These are phyloP conservation scores for Penicillium alfredii DNA, from an alignment of 495 filamentous ascomycete genomes.

Conservation along the genomic window DNA sequence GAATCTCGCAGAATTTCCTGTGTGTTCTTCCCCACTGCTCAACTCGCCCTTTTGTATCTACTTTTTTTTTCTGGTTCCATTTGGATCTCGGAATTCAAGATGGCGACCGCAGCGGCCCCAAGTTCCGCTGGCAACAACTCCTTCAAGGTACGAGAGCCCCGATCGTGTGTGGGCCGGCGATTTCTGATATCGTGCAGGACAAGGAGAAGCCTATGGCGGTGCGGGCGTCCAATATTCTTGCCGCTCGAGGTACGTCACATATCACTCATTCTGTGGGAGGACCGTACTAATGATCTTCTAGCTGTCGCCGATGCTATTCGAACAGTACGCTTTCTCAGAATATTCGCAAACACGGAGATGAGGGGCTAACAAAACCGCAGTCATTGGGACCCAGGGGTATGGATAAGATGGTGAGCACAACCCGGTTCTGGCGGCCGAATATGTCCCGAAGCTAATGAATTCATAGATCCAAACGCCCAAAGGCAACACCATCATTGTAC, in stretches of 20 bases:
- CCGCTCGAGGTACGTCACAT: constrained; percentile 71
- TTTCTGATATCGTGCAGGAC: constrained; percentile 60
- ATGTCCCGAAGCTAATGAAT: constrained; percentile 19
- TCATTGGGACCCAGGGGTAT: constrained; percentile 72
- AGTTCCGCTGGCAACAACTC: constrained; percentile 59
- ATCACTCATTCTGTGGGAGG: neutral
- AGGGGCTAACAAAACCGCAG: constrained; percentile 44
- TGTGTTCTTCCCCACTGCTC: constrained; percentile 28
- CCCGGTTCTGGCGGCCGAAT: neutral
- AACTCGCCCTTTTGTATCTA: constrained; percentile 20
- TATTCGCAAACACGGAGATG: constrained; percentile 23
- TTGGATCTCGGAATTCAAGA: constrained; percentile 40
- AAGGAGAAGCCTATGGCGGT: constrained; percentile 99
- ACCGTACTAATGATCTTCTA: constrained; percentile 30
- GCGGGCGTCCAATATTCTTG: constrained; percentile 89
- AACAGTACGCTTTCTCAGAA: constrained; percentile 49
- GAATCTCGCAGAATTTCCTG: constrained; percentile 49
- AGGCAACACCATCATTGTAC: constrained; percentile 88
- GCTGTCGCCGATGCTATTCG: constrained; percentile 96
- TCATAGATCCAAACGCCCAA: constrained; percentile 81
- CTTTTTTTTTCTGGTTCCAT: constrained; percentile 25
- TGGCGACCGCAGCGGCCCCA: constrained; percentile 58
- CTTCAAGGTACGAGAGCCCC: constrained; percentile 62
- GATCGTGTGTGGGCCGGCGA: constrained; percentile 27
- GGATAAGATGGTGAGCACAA: constrained; percentile 81